phyloP scores from a whole-genome alignment of 306 rosid genomes.

The Carpinus fangiana region DNA sequence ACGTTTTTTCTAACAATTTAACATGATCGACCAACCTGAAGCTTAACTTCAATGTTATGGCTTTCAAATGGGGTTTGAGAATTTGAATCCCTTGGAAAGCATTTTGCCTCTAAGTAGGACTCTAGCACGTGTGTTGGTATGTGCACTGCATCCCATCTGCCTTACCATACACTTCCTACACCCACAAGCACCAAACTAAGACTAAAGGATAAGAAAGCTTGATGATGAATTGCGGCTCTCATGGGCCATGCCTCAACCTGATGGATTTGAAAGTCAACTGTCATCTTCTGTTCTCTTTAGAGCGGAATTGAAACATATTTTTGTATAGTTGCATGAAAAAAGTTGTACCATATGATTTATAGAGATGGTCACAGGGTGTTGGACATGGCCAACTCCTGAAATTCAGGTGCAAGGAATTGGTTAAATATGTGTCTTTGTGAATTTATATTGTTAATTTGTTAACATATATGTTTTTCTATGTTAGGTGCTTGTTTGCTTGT shows the following conservation, averaged over 20 bases:
- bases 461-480: not conserved
- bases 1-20: not conserved
- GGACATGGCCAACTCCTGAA: constrained; percentile 1
- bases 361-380: not conserved
- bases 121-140: not conserved
- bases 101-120: not conserved
- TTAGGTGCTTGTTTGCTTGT: not conserved
- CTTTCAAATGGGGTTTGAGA: not conserved
- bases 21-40: not conserved
- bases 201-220: not conserved
- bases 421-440: not conserved
- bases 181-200: not conserved
- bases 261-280: not conserved
- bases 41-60: not conserved
- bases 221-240: not conserved
- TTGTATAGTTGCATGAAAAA: not conserved
- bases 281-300: not conserved
- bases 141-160: not conserved
- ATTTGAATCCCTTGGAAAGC: not conserved
- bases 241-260: not conserved
- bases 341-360: not conserved
- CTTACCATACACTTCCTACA: not conserved
- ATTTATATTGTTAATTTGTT: not conserved
- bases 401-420: not conserved
- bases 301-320: not conserved